phyloP scores from a whole-genome alignment of 129 eudicot genomes.

The Dittrichia graveolens region DNA sequence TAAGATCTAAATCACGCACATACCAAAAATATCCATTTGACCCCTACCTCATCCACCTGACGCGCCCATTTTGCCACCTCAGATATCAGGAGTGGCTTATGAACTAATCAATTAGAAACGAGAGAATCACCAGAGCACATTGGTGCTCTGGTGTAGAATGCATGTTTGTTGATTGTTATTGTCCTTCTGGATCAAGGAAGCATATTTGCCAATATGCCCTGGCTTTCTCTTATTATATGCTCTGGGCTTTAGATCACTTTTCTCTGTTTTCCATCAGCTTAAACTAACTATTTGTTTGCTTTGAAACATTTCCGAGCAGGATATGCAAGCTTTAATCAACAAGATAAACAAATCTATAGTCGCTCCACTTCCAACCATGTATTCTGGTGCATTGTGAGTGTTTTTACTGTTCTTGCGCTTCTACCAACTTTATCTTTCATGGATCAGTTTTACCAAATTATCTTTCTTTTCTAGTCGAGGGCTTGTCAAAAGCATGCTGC shows the following conservation, averaged over 20 bases:
- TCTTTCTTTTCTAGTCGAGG: slow-evolving; percentile 60
- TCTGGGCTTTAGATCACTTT: not conserved
- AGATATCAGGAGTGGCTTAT: no score
- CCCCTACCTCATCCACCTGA: no score
- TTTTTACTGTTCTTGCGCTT: slow-evolving; percentile 7
- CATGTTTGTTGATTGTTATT: no score
- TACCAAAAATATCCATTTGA: not conserved
- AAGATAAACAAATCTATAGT: slow-evolving; percentile 89
- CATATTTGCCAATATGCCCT: no score
- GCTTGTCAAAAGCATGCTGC: slow-evolving; percentile 88
- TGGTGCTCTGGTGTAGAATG: no score
- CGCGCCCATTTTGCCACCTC: no score
- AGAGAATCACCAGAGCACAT: no score
- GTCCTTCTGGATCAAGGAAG: no score
- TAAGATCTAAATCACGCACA: not conserved
- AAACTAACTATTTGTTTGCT: slow-evolving; percentile 10
- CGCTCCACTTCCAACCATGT: slow-evolving; percentile 86
- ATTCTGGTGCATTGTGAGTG: slow-evolving; percentile 91
- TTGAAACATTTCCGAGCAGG: slow-evolving; percentile 50
- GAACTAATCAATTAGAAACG: no score
- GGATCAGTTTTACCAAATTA: not conserved
- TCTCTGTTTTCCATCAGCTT: not conserved
- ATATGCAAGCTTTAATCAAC: slow-evolving; percentile 90
- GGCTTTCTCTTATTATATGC: no score
- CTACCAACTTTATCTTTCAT: not conserved